Conservation (phyloP, 2,329 filamentous ascomycete genomes). For the Ophiosphaerella herpotricha region DNA sequence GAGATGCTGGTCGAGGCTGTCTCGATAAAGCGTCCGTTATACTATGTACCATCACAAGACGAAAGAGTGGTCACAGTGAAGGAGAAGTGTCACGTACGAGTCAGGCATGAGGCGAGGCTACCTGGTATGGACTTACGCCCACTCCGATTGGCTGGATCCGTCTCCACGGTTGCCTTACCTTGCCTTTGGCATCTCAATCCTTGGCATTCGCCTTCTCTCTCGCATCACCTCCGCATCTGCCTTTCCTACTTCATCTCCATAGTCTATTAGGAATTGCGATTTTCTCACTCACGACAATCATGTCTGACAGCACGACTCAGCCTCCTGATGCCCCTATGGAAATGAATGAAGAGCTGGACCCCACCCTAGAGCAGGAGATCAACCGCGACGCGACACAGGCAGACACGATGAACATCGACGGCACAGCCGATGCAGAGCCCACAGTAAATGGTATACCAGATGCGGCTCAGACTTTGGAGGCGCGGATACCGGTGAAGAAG, state of each 20-base stretch:
- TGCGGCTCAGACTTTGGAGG: slow-evolving; percentile 58
- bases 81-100: too few relatives aligned
- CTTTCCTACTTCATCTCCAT: slow-evolving; percentile 9
- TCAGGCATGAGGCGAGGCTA: neutral
- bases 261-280: neutral
- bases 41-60: too few relatives aligned
- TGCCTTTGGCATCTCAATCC: slow-evolving; percentile 5
- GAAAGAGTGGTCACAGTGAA: too few relatives aligned
- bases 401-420: slow-evolving; percentile 49
- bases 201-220: slow-evolving; percentile 8
- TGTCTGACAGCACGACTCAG: slow-evolving; percentile 39
- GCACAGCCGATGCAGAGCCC: slow-evolving; percentile 43
- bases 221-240: slow-evolving; percentile 1
- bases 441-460: slow-evolving; percentile 46
- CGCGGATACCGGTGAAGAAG: slow-evolving; percentile 78
- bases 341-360: slow-evolving; percentile 46
- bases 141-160: slow-evolving; percentile 6
- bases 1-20: too few relatives aligned
- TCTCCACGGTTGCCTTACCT: neutral
- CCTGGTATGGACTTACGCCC: neutral
- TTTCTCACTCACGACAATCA: slow-evolving; percentile 20
- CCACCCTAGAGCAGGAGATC: slow-evolving; percentile 50
- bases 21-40: too few relatives aligned
- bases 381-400: slow-evolving; percentile 40
- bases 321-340: slow-evolving; percentile 36